Evolutionary conservation across 768 basidiomycete species (phyloP), one percentile per base, ranked within the genome.

Genomic region (Trametes sanguinea): DNA sequence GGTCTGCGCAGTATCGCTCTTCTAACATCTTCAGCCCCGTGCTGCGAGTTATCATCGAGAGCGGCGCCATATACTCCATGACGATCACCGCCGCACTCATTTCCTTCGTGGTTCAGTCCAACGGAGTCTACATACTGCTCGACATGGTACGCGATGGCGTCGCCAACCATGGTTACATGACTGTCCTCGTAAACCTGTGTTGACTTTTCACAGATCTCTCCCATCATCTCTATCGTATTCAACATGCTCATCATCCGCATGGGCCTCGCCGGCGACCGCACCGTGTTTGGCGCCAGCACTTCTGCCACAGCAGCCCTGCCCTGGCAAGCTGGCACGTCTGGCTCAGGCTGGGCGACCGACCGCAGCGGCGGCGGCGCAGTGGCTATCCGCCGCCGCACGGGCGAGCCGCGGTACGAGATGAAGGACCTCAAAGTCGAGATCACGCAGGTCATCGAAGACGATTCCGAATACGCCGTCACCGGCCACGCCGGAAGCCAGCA

Each of bases 171-270:
- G 22, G 22, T 22, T 22, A 22, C 22, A 22, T 22, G 22, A 22
- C 22, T 22, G 22, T 22, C 22, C 22, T 22, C 22, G 1, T 22
- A 22, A 22, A 22, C 22, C 22, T 22, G 22, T 22, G 22, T 22
- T 22, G 22, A 46, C 54, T 9, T n/a, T 7, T 33, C 54, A 16
- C 55, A 77, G 77, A 66, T 75, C 47, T 72, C 71, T 7, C 78
- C 76, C 16, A 75, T 78, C 57, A 78, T 78, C 54, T 75, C 73
- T 5, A 79, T 80, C 68, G 73, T 75, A 4, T 79, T 78, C 67
- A 77, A 76, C 65, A 75, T 79, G 76, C 74, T 79, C 47, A 77
- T 78, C 39, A 71, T 79, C 27, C 78, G 77, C 35, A 68, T 77
- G 42, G 76, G 73, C n/a, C 51, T 60, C 32, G 48, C 57, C 29